Evolutionary conservation across 2,329 filamentous ascomycete species (phyloP).

Genomic region (Aureobasidium pullulans): DNA sequence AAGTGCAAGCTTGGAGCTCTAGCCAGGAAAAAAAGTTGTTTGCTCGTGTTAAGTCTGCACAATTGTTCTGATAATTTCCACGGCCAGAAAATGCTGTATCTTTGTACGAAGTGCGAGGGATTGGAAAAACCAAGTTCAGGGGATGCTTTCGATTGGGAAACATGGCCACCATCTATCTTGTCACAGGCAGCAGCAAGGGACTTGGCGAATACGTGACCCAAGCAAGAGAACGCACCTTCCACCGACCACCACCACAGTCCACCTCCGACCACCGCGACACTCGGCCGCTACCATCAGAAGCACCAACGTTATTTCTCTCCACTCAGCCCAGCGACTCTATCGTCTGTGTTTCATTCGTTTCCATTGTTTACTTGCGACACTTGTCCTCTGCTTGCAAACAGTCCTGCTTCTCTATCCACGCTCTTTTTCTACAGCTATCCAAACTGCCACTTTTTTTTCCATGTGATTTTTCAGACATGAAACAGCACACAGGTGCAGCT

Average conservation of each 20-base stretch:
- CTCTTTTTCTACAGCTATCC: not conserved
- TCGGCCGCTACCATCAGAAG: slow-evolving; percentile 7
- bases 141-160: not conserved
- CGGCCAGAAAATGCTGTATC: not conserved
- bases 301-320: slow-evolving; percentile 11
- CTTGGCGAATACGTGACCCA: slow-evolving; percentile 9
- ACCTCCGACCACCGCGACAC: not conserved
- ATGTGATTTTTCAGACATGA: not conserved
- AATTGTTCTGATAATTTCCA: slow-evolving; percentile 2
- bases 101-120: not conserved
- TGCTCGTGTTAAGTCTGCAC: slow-evolving; percentile 6
- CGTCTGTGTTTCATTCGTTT: slow-evolving; percentile 6
- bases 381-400: not conserved
- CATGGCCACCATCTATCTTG: not conserved
- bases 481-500: slow-evolving; percentile 4
- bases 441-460: not conserved
- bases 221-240: not conserved
- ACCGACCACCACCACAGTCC: not conserved
- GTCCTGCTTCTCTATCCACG: not conserved
- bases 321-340: slow-evolving; percentile 9
- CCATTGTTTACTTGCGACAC: slow-evolving; percentile 9
- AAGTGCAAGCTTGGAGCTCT: slow-evolving; percentile 5
- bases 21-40: slow-evolving; percentile 5
- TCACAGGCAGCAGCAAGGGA: slow-evolving; percentile 12
- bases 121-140: not conserved